Percentiles rank a stretch among this genome's conserved stretches.
Conservation (phyloP, 73 alveolate species). For the Paramecium pentaurelia region DNA sequence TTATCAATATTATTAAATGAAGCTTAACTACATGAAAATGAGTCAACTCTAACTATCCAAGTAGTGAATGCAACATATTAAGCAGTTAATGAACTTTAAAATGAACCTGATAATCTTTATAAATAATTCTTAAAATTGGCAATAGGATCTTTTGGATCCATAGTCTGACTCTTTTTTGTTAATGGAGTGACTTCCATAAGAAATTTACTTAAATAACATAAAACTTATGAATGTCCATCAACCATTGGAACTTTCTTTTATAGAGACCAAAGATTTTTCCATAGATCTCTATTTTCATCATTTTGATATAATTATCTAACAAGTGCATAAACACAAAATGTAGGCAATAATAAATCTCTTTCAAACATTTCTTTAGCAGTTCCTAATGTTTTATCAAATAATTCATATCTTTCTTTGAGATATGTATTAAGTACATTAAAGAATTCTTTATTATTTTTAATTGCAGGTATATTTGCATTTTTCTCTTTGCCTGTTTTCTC, state of each 20-base stretch:
- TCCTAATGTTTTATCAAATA: slow-evolving; percentile 58
- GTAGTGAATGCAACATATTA: slow-evolving; percentile 49
- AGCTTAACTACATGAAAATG: slow-evolving; percentile 52
- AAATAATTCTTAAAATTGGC: slow-evolving; percentile 13
- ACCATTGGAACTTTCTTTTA: slow-evolving; percentile 77
- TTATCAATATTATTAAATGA: slow-evolving; percentile 47
- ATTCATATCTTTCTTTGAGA: slow-evolving; percentile 67
- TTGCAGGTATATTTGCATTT: slow-evolving; percentile 42
- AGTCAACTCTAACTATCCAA: slow-evolving; percentile 65
- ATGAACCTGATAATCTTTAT: slow-evolving; percentile 45
- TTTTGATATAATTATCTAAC: slow-evolving; percentile 73
- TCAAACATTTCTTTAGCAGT: slow-evolving; percentile 68
- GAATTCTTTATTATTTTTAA: slow-evolving; percentile 75
- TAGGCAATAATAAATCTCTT: slow-evolving; percentile 69
- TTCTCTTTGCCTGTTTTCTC: slow-evolving; percentile 41
- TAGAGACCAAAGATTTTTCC: slow-evolving; percentile 80
- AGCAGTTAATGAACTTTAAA: slow-evolving; percentile 13
- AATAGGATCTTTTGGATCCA: slow-evolving; percentile 86
- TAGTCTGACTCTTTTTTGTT: slow-evolving; percentile 68
- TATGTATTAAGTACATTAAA: slow-evolving; percentile 65
- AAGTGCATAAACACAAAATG: slow-evolving; percentile 76
- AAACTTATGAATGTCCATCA: slow-evolving; percentile 69
- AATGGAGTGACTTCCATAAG: slow-evolving; percentile 74
- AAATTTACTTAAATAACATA: slow-evolving; percentile 75
- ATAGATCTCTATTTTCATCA: slow-evolving; percentile 69